phyloP scores from a whole-genome alignment of 75 land plant genomes.

The Adiantum capillusveneris region DNA sequence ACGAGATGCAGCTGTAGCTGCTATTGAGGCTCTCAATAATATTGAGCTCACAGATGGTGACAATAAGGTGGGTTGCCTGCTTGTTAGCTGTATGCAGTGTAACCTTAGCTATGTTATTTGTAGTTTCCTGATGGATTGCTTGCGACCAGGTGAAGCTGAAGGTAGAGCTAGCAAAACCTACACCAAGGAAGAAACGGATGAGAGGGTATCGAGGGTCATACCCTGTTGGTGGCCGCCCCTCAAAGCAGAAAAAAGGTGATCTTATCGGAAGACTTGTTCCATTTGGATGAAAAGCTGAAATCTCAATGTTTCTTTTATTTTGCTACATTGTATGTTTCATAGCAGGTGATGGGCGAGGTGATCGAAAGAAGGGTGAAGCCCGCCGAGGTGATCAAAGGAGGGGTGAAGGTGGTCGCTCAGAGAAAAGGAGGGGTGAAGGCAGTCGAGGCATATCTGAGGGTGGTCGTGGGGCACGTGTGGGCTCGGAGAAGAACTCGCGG shows the following conservation, averaged over 20 bases:
- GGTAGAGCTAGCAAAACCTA: constrained; percentile 34
- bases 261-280: too few relatives aligned
- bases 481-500: background rate
- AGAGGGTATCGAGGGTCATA: constrained; percentile 27
- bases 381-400: background rate
- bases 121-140: background rate
- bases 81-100: background rate
- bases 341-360: background rate
- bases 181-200: constrained; percentile 13
- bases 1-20: constrained; percentile 41
- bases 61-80: constrained; percentile 26
- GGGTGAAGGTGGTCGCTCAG: too few relatives aligned
- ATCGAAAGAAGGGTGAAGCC: background rate
- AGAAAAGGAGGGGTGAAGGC: background rate
- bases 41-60: constrained; percentile 34
- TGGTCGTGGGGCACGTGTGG: background rate
- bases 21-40: constrained; percentile 38
- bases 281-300: background rate
- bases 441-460: background rate
- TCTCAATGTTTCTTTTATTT: background rate
- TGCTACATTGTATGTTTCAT: background rate
- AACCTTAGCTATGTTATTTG: background rate
- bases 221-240: constrained; percentile 1
- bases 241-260: background rate
- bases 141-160: constrained; percentile 26